A percentile compares a stretch with the other conserved stretches of the same genome.
Conservation (phyloP, 768 basidiomycete species). For the Mycena belliarum region DNA sequence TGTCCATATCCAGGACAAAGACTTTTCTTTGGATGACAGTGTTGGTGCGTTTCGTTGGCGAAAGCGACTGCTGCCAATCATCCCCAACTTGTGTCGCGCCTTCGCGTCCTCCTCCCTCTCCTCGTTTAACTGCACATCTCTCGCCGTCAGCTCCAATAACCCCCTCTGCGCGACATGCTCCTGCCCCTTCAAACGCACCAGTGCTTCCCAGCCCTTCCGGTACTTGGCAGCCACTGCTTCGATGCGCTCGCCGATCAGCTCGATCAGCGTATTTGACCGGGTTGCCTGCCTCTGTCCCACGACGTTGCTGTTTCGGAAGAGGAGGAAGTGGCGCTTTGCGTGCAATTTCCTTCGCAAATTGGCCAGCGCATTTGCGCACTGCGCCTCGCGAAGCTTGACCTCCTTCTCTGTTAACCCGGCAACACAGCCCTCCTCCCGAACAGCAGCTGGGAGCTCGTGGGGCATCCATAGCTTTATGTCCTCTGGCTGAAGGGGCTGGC, state of each 20-base stretch:
- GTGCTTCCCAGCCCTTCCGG: not conserved
- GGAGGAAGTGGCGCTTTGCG: not conserved
- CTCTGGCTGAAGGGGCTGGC: not conserved
- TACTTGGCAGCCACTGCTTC: not conserved
- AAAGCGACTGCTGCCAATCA: not conserved
- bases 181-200: not conserved
- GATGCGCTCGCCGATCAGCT: not conserved
- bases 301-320: not conserved
- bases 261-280: not conserved
- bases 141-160: not conserved
- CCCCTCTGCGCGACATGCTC: too few relatives aligned
- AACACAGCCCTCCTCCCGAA: not conserved
- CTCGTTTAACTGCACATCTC: not conserved
- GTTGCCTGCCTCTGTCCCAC: not conserved
- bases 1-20: slow-evolving; percentile 18
- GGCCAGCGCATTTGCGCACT: not conserved
- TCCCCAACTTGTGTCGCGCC: not conserved
- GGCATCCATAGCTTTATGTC: slow-evolving; percentile 12
- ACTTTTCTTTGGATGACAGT: not conserved
- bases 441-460: not conserved
- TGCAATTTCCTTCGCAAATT: not conserved
- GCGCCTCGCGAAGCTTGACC: not conserved
- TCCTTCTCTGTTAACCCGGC: not conserved
- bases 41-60: not conserved
- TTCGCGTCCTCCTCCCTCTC: not conserved